These are phyloP conservation scores for Salvia splendens DNA, from an alignment of 257 asterid genomes.

Conservation along the genomic window DNA sequence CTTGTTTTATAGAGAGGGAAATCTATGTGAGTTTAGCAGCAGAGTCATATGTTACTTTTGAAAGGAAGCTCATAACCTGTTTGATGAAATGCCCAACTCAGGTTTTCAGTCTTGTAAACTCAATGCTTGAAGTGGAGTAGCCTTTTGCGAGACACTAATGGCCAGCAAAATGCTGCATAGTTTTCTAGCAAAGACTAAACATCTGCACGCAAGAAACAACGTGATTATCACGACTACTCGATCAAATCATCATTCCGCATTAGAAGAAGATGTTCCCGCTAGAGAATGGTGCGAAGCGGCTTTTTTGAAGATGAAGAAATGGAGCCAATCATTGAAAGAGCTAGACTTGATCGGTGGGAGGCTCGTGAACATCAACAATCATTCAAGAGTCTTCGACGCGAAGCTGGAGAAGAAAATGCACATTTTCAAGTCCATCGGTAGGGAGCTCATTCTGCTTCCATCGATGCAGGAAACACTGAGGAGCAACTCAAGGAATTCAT, in stretches of 20 bases:
- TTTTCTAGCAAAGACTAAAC: slow-evolving; percentile 33
- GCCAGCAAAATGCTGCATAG: slow-evolving; percentile 32
- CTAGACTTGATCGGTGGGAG: slow-evolving; percentile 73
- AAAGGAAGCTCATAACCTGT: slow-evolving; percentile 30
- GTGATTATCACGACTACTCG: slow-evolving; percentile 2
- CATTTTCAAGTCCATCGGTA: slow-evolving; percentile 55
- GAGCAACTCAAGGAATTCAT: slow-evolving; percentile 44
- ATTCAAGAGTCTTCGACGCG: slow-evolving; percentile 54
- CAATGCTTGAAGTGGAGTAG: slow-evolving; percentile 8
- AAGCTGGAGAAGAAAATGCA: slow-evolving; percentile 56
- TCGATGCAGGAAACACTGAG: slow-evolving; percentile 53
- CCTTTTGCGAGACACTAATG: slow-evolving; percentile 37
- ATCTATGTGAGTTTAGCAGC: too few relatives aligned
- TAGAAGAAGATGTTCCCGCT: slow-evolving; percentile 39
- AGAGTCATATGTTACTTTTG: neutral
- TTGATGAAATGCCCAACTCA: slow-evolving; percentile 48
- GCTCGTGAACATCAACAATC: slow-evolving; percentile 52
- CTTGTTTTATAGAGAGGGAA: too few relatives aligned
- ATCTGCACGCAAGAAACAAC: slow-evolving; percentile 22
- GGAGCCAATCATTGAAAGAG: slow-evolving; percentile 54
- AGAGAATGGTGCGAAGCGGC: slow-evolving; percentile 71
- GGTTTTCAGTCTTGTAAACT: neutral
- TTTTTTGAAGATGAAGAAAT: slow-evolving; percentile 53
- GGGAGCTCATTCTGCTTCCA: slow-evolving; percentile 60
- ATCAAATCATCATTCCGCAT: slow-evolving; percentile 36